These are phyloP conservation scores for Martiniozyma asiatica DNA, from an alignment of 1,139 yeast genomes.

Conservation along the genomic window DNA sequence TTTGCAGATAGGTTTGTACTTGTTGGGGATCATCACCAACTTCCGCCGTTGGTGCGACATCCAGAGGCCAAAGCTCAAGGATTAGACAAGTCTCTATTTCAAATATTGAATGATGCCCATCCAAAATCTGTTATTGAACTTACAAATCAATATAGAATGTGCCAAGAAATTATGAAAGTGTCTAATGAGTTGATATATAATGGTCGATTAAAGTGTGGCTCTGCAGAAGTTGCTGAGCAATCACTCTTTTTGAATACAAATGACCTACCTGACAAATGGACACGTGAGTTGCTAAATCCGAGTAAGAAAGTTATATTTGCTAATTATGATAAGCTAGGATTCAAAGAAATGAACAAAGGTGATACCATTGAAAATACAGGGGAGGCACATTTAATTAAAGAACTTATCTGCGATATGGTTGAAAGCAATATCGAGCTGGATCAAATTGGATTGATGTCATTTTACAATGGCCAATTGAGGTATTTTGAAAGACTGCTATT, in stretches of 20 bases:
- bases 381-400: conserved; percentile 58
- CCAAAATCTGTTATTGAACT: conserved; percentile 67
- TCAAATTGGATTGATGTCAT: conserved; percentile 77
- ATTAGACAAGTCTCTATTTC: conserved; percentile 68
- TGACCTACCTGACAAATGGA: conserved; percentile 28
- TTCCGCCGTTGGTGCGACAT: conserved; percentile 73
- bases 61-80: conserved; percentile 48
- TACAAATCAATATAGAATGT: conserved; percentile 86
- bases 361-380: conserved; percentile 61
- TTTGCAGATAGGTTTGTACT: conserved; percentile 68
- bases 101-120: conserved; percentile 52
- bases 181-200: conserved; percentile 73
- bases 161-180: conserved; percentile 72
- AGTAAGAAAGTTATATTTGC: conserved; percentile 56
- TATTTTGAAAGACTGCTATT: conserved; percentile 33
- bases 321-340: conserved; percentile 59
- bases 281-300: conserved; percentile 33
- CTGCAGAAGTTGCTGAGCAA: conserved; percentile 47
- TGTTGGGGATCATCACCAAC: conserved; percentile 91
- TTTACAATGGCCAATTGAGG: conserved; percentile 71
- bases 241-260: conserved; percentile 33
- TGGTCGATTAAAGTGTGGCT: conserved; percentile 69
- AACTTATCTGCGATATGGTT: conserved; percentile 48
- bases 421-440: conserved; percentile 47
- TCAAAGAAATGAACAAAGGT: conserved; percentile 39